These are phyloP conservation scores for Stromatinia cepivora DNA, from an alignment of 2,329 filamentous ascomycete species.

Conservation along the genomic window DNA sequence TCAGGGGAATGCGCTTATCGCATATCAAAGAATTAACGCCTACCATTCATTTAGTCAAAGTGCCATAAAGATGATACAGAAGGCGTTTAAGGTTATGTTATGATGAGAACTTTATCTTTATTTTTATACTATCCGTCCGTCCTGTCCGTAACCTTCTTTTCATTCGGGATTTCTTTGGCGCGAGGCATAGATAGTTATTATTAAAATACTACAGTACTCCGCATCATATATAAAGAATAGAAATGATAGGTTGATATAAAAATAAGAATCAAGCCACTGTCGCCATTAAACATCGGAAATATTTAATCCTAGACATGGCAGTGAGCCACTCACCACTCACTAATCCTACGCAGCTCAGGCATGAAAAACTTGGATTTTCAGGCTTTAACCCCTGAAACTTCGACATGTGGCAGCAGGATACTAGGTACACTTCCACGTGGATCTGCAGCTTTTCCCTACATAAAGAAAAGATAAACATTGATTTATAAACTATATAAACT, in stretches of 20 bases:
- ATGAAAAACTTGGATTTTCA: background rate
- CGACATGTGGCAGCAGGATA: too few relatives aligned
- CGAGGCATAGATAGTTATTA: background rate
- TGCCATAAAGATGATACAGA: background rate
- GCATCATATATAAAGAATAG: background rate
- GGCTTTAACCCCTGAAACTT: background rate
- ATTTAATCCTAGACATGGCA: background rate
- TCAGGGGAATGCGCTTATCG: background rate
- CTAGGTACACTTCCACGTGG: too few relatives aligned
- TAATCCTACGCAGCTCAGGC: background rate
- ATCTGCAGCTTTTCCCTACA: background rate
- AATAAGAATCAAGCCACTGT: background rate
- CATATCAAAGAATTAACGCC: background rate
- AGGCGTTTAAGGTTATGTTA: background rate
- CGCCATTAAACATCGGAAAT: background rate
- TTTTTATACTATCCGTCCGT: background rate
- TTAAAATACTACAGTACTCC: background rate
- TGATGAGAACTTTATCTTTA: background rate
- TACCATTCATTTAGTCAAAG: background rate
- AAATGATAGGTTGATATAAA: background rate
- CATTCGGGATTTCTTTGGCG: background rate
- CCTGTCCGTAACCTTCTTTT: background rate
- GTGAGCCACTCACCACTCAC: background rate
- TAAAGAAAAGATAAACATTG: background rate
- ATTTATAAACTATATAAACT: background rate